Percentiles rank a stretch among this genome's conserved stretches.
These are phyloP conservation scores for Vachellia collinsii DNA, from an alignment of 306 rosid genomes.

Conservation along the genomic window DNA sequence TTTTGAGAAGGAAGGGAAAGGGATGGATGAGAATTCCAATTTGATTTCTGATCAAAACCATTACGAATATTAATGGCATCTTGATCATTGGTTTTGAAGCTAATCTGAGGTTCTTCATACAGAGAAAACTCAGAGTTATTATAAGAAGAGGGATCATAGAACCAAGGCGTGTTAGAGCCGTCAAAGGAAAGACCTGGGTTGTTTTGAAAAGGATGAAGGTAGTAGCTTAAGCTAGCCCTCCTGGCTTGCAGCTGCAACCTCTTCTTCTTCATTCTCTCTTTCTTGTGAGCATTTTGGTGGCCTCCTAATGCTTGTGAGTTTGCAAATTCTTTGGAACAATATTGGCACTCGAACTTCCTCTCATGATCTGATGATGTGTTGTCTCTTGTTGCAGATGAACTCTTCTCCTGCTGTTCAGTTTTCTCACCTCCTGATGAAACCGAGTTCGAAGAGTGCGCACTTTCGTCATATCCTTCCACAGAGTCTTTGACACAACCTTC, in stretches of 20 bases:
- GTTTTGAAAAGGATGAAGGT: slow-evolving; percentile 73
- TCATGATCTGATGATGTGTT: slow-evolving; percentile 22
- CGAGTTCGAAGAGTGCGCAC: slow-evolving; percentile 79
- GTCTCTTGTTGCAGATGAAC: slow-evolving; percentile 34
- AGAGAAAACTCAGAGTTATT: slow-evolving; percentile 45
- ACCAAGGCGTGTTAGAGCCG: slow-evolving; percentile 54
- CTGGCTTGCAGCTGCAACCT: slow-evolving; percentile 90
- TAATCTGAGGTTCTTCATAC: slow-evolving; percentile 65
- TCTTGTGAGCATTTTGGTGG: slow-evolving; percentile 97
- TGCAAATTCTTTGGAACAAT: slow-evolving; percentile 81
- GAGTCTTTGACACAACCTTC: slow-evolving; percentile 40
- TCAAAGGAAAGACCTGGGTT: slow-evolving; percentile 47
- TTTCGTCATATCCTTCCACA: slow-evolving; percentile 63
- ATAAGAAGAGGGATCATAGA: slow-evolving; percentile 66
- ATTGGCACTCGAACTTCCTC: slow-evolving; percentile 84
- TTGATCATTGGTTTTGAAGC: slow-evolving; percentile 61
- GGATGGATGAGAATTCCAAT: slow-evolving; percentile 48
- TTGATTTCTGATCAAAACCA: slow-evolving; percentile 39
- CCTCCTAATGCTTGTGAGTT: slow-evolving; percentile 97
- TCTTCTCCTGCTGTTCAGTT: slow-evolving; percentile 44
- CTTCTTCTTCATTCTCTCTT: slow-evolving; percentile 95
- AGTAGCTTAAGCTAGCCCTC: slow-evolving; percentile 70
- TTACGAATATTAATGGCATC: slow-evolving; percentile 31
- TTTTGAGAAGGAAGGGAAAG: slow-evolving; percentile 27
- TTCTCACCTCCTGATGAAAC: slow-evolving; percentile 53